Base-by-base conservation (phyloP, 108 stramenopile species). In the Cylindrotheca fusiformis region DNA sequence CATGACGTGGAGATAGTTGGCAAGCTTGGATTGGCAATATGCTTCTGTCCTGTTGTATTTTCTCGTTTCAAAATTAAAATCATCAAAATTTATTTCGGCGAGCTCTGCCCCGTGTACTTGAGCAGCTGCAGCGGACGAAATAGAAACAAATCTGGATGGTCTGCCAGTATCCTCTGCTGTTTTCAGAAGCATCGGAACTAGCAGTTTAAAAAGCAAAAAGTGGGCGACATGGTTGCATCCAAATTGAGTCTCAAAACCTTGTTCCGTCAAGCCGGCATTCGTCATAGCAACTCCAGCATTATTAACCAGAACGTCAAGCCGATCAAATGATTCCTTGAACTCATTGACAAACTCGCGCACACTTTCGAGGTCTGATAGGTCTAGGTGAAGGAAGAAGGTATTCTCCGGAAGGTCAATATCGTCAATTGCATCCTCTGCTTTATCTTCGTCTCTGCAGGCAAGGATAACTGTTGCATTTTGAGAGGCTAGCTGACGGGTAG, bases 381-480 rank as follows among this genome's bases (percentile, higher is more conserved):
- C 54, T 14, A 60, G 30, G 12, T 52, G 5, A 27, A 22, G 30
- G 0, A 36, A n/a, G 28, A 33, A 56, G 14, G 2, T n/a, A 20
- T 49, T 55, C n/a, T n/a, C n/a, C n/a, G n/a, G n/a, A n/a, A n/a
- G n/a, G 1, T 12, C 36, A 17, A 67, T 45, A 23, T 74, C 72
- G n/a, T 66, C 48, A 14, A 25, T 29, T 14, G 72, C 72, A 4
- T 19, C 55, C 20, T 55, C 32, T 0, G 33, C 67, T 0, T 49
- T 19, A 27, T 65, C 58, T 18, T 32, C 22, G 33, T 56, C 66
- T 17, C 71, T 47, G 30, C 68, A 75, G 17, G 77, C 77, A 19
- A 73, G 55, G 44, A 87, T 64, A 4, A 87, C 80, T 12, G 65
- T 76, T 18, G 68, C 77, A 22, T 77, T 80, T 44, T 74, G 60